phyloP scores from a whole-genome alignment of 208 protist species.

The Leishmania gerbilli region DNA sequence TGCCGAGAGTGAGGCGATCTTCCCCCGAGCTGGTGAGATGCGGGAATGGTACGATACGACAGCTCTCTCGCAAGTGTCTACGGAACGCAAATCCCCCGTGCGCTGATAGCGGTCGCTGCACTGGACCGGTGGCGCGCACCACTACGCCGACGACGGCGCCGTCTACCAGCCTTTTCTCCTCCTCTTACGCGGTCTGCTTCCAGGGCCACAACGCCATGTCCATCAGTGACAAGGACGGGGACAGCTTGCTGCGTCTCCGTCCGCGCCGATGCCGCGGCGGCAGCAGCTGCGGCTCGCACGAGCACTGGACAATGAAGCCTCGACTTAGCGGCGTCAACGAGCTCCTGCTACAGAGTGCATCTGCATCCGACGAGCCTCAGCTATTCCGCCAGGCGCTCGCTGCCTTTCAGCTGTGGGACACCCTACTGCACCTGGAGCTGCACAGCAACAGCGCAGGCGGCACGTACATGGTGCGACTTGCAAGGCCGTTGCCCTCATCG shows the following conservation, averaged over 20 bases:
- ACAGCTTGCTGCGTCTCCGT: neutral
- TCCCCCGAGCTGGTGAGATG: neutral
- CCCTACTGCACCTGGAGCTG: slow-evolving; percentile 32
- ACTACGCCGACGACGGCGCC: neutral
- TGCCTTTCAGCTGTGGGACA: slow-evolving; percentile 23
- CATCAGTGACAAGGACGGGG: neutral
- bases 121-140: neutral
- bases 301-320: slow-evolving; percentile 26
- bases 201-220: neutral
- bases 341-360: slow-evolving; percentile 13
- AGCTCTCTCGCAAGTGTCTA: neutral
- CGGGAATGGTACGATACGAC: neutral
- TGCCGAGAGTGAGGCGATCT: neutral
- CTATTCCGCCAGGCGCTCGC: slow-evolving; percentile 15
- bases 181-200: neutral
- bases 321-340: slow-evolving; percentile 43
- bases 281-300: neutral
- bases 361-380: neutral
- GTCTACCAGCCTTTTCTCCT: neutral
- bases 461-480: slow-evolving; percentile 63
- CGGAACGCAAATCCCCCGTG: neutral
- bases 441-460: slow-evolving; percentile 63
- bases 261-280: neutral
- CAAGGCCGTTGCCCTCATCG: neutral
- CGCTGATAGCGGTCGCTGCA: neutral